phyloP scores from a whole-genome alignment of 306 rosid species.

The Styphnolobium japonicum region DNA sequence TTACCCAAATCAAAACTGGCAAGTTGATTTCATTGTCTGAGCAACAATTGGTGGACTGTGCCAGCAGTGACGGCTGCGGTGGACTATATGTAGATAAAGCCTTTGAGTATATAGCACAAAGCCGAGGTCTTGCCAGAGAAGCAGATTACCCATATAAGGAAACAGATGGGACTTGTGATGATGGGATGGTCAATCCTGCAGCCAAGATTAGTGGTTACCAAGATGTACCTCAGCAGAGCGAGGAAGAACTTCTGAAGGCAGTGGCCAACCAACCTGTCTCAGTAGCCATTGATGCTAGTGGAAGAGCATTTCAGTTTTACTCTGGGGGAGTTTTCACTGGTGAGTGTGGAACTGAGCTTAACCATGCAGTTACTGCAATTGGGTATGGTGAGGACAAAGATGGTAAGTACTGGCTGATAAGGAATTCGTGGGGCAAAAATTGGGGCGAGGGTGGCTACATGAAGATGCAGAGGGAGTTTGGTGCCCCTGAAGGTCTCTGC shows the following conservation, averaged over 20 bases:
- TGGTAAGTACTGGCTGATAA: conserved; percentile 18
- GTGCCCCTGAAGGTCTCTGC: neutral
- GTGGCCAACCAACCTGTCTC: conserved; percentile 20
- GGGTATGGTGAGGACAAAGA: conserved; percentile 2
- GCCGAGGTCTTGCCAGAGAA: conserved; percentile 19
- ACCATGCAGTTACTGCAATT: conserved; percentile 5
- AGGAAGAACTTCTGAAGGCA: neutral
- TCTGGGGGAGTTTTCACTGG: neutral
- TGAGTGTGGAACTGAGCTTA: neutral
- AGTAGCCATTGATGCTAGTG: neutral
- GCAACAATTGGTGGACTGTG: conserved; percentile 30
- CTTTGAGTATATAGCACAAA: neutral
- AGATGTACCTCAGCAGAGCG: neutral
- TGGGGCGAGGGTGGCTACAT: conserved; percentile 32
- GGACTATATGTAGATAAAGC: neutral
- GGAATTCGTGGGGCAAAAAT: conserved; percentile 1
- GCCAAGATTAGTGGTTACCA: neutral
- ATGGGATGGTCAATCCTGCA: neutral
- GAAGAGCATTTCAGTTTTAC: neutral
- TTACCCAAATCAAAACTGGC: conserved; percentile 10
- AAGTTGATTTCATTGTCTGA: conserved; percentile 11
- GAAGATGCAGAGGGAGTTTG: neutral
- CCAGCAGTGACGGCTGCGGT: neutral
- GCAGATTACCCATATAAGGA: conserved; percentile 10
- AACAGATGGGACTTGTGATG: neutral